Conservation (phyloP, 768 basidiomycete species). For the Rubroboletus satanas region DNA sequence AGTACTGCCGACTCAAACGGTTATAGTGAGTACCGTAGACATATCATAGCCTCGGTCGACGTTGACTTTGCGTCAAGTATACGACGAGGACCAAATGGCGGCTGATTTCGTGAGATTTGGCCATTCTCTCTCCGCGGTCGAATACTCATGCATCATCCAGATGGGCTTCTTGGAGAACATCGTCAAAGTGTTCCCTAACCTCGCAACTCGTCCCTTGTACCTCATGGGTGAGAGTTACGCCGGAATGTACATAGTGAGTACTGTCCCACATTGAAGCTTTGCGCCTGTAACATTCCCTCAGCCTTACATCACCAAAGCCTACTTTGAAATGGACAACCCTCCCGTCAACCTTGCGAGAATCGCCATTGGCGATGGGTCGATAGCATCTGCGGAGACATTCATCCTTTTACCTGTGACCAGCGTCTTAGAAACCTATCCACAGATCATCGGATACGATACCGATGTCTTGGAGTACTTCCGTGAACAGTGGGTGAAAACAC, state of each 20-base stretch:
- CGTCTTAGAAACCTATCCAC: conserved; percentile 69
- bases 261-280: not conserved
- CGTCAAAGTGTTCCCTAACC: conserved; percentile 69
- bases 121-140: not conserved
- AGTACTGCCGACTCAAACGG: conserved; percentile 61
- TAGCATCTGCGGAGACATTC: conserved; percentile 49
- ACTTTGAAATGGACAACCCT: conserved; percentile 58
- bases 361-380: conserved; percentile 66
- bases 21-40: conserved; percentile 43
- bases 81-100: conserved; percentile 65
- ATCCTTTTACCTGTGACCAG: conserved; percentile 54
- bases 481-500: conserved; percentile 48
- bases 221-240: conserved; percentile 75
- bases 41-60: not conserved
- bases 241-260: conserved; percentile 62
- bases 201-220: conserved; percentile 62
- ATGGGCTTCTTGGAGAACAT: conserved; percentile 70
- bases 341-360: conserved; percentile 67
- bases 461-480: conserved; percentile 66
- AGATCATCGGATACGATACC: conserved; percentile 68
- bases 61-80: conserved; percentile 34
- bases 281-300: conserved; percentile 22
- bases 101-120: conserved; percentile 40
- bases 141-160: conserved; percentile 32
- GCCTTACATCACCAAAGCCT: conserved; percentile 75